phyloP scores from a whole-genome alignment of 2,329 filamentous ascomycete genomes.

The Didymella segeticola region DNA sequence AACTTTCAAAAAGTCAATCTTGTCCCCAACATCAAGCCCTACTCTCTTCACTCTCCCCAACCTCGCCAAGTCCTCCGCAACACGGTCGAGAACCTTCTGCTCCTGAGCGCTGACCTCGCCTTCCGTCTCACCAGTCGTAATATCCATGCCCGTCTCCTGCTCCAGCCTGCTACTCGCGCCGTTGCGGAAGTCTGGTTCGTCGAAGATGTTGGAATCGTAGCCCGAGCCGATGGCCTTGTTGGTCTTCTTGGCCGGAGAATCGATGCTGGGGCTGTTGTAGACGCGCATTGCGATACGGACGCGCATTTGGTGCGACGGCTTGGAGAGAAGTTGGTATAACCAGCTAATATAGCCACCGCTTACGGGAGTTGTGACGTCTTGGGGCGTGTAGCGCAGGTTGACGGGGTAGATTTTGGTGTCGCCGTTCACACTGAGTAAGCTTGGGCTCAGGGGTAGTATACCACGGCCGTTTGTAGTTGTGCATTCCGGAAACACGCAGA shows the following conservation, averaged over 20 bases:
- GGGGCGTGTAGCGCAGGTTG: slow-evolving; percentile 85
- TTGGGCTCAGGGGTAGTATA: slow-evolving; percentile 82
- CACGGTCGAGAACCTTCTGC: slow-evolving; percentile 73
- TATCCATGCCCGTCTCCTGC: slow-evolving; percentile 25
- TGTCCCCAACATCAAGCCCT: slow-evolving; percentile 81
- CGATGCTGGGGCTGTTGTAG: slow-evolving; percentile 43
- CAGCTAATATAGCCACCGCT: slow-evolving; percentile 76
- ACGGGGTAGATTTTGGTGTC: slow-evolving; percentile 85
- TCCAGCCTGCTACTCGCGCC: slow-evolving; percentile 15
- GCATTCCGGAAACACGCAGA: slow-evolving; percentile 92
- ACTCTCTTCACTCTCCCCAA: slow-evolving; percentile 89
- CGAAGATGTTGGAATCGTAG: slow-evolving; percentile 44
- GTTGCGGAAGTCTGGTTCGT: slow-evolving; percentile 35
- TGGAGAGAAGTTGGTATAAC: slow-evolving; percentile 83
- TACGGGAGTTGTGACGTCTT: slow-evolving; percentile 89
- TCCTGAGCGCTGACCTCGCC: slow-evolving; percentile 56
- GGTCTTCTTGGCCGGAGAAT: slow-evolving; percentile 21
- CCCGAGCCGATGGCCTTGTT: slow-evolving; percentile 29
- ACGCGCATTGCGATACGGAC: slow-evolving; percentile 86
- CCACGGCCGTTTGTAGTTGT: slow-evolving; percentile 93
- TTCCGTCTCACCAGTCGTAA: slow-evolving; percentile 14
- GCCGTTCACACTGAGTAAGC: slow-evolving; percentile 71
- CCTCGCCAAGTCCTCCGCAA: slow-evolving; percentile 86
- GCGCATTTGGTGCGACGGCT: slow-evolving; percentile 86
- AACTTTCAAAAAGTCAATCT: slow-evolving; percentile 78